Conservation (phyloP, 768 basidiomycete species). For the Gymnopilus dilepis region DNA sequence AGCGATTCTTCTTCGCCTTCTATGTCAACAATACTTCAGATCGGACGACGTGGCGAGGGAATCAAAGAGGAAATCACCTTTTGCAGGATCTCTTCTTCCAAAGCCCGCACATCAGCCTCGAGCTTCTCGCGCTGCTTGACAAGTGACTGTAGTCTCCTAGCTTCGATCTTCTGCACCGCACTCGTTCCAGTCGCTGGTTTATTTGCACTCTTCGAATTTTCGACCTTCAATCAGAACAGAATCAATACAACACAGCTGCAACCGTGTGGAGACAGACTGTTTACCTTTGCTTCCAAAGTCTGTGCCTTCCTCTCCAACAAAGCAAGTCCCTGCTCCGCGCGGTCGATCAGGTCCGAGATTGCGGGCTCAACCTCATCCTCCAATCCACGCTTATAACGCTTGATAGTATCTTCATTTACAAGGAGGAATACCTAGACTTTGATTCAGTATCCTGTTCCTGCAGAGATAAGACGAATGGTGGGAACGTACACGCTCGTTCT, state of each 20-base stretch:
- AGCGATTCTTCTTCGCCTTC: neutral
- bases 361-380: conserved; percentile 84
- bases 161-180: conserved; percentile 67
- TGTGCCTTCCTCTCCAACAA: conserved; percentile 66
- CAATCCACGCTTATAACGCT: conserved; percentile 74
- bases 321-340: conserved; percentile 71
- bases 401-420: conserved; percentile 73
- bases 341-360: conserved; percentile 73
- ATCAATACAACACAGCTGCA: neutral
- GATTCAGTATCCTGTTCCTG: neutral
- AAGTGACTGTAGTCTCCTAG: conserved; percentile 65
- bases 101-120: conserved; percentile 61
- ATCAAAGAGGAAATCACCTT: conserved; percentile 13
- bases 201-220: conserved; percentile 54
- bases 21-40: no score
- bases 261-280: neutral
- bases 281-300: conserved; percentile 67
- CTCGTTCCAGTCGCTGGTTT: conserved; percentile 50
- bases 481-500: conserved; percentile 63
- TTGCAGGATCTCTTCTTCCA: conserved; percentile 67
- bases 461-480: neutral
- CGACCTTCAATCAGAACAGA: conserved; percentile 48
- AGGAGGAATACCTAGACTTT: conserved; percentile 71
- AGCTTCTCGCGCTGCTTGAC: conserved; percentile 69
- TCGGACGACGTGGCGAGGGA: no score